Conservation (phyloP, 2,329 filamentous ascomycete species). For the Verruconis gallopava region DNA sequence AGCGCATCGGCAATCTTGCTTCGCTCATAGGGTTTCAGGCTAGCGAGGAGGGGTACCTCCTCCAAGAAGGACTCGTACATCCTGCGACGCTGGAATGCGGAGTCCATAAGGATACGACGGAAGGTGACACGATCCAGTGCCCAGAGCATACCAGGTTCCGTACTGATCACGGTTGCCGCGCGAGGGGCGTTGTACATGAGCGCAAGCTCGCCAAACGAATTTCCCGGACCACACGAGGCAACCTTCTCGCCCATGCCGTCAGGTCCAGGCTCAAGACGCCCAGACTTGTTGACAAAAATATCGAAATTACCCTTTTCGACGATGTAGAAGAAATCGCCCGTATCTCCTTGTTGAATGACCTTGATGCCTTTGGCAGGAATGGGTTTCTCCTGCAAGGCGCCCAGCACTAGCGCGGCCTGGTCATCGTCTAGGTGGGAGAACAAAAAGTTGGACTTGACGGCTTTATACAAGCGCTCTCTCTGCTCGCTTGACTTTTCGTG, state of each 20-base stretch:
- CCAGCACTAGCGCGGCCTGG: slow-evolving; percentile 73
- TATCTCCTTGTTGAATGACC: slow-evolving; percentile 90
- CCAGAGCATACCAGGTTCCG: slow-evolving; percentile 77
- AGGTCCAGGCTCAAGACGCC: slow-evolving; percentile 63
- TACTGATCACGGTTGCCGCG: slow-evolving; percentile 82
- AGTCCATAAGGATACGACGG: slow-evolving; percentile 96
- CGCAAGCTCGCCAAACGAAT: slow-evolving; percentile 91
- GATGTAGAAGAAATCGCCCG: slow-evolving; percentile 95
- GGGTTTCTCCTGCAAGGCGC: slow-evolving; percentile 84
- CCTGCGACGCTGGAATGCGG: slow-evolving; percentile 84
- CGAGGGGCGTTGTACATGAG: slow-evolving; percentile 98
- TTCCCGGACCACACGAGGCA: slow-evolving; percentile 68
- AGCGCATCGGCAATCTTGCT: slow-evolving; percentile 96
- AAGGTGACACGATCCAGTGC: slow-evolving; percentile 92
- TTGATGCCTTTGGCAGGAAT: slow-evolving; percentile 83
- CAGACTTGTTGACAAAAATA: slow-evolving; percentile 72
- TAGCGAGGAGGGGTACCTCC: slow-evolving; percentile 74
- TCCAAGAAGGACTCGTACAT: slow-evolving; percentile 97
- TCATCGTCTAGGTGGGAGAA: slow-evolving; percentile 94
- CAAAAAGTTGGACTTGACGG: slow-evolving; percentile 82
- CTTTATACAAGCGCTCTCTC: slow-evolving; percentile 60
- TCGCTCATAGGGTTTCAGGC: slow-evolving; percentile 80
- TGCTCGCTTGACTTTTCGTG: slow-evolving; percentile 78
- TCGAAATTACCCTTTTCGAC: slow-evolving; percentile 87
- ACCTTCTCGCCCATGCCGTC: slow-evolving; percentile 78